Conservation (phyloP, 148 eudicot species). For the Rhododendron vialii region DNA sequence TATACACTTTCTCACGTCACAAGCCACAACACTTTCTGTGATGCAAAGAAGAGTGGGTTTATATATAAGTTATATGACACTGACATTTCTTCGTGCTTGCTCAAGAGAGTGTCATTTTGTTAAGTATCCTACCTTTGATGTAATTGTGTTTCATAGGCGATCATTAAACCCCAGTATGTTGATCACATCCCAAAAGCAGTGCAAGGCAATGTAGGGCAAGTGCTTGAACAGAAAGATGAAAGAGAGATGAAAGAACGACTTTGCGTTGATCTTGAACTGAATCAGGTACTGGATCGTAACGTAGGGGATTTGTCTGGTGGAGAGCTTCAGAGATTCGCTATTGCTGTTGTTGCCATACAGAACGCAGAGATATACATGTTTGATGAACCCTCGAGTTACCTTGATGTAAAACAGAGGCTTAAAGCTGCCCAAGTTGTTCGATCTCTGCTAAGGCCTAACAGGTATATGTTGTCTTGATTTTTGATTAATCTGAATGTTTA, state of each 20-base stretch:
- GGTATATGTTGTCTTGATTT: constrained; percentile 32
- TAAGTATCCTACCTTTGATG: not conserved
- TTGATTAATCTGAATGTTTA: not conserved
- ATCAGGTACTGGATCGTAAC: constrained; percentile 83
- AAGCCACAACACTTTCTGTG: not conserved
- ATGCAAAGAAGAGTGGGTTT: not conserved
- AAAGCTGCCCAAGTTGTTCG: constrained; percentile 93
- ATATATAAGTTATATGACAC: not conserved
- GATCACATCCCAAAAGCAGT: constrained; percentile 95
- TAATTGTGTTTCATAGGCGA: constrained; percentile 39
- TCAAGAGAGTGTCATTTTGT: not conserved
- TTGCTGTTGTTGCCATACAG: constrained; percentile 85
- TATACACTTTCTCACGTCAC: constrained; percentile 3
- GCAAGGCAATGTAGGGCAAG: constrained; percentile 83
- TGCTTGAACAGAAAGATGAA: constrained; percentile 80
- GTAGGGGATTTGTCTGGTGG: constrained; percentile 95
- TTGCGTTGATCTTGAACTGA: constrained; percentile 69
- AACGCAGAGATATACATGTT: constrained; percentile 91
- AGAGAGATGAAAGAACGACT: constrained; percentile 64
- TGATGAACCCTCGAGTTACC: constrained; percentile 97
- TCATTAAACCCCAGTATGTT: constrained; percentile 94
- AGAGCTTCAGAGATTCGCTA: constrained; percentile 93
- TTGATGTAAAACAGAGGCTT: constrained; percentile 94
- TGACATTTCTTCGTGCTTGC: not conserved
- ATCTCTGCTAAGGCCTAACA: constrained; percentile 81